Evolutionary conservation across 257 asterid species (phyloP).

Genomic region (Linaria vulgaris): DNA sequence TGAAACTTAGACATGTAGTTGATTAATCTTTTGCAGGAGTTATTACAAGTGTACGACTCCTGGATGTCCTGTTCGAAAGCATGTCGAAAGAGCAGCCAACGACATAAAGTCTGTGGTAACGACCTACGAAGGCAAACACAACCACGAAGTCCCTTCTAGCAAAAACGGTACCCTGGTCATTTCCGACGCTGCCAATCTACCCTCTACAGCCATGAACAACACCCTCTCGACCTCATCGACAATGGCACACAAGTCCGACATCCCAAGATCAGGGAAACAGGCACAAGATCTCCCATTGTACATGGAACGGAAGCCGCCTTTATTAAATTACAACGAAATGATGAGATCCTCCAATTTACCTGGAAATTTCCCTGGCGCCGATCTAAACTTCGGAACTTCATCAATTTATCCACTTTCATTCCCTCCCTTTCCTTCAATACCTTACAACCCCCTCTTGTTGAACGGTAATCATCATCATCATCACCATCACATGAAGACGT

Average conservation of each 20-base stretch:
- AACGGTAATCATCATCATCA: slow-evolving; percentile 24
- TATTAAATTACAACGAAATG: slow-evolving; percentile 34
- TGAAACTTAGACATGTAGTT: background rate
- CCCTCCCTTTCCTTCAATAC: slow-evolving; percentile 37
- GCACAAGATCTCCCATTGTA: slow-evolving; percentile 48
- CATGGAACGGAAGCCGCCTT: slow-evolving; percentile 38
- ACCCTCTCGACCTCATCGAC: slow-evolving; percentile 21
- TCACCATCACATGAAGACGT: slow-evolving; percentile 22
- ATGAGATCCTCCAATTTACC: slow-evolving; percentile 36
- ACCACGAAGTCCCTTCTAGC: slow-evolving; percentile 56
- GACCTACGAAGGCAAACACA: slow-evolving; percentile 85
- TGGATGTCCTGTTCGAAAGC: slow-evolving; percentile 76
- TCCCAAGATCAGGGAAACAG: slow-evolving; percentile 32
- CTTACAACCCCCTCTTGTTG: slow-evolving; percentile 29
- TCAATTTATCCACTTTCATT: slow-evolving; percentile 40
- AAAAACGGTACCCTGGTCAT: slow-evolving; percentile 29
- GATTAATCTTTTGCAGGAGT: slow-evolving; percentile 49
- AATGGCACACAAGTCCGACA: slow-evolving; percentile 9
- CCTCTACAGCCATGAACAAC: slow-evolving; percentile 26
- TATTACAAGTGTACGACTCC: slow-evolving; percentile 86
- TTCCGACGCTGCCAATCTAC: slow-evolving; percentile 21
- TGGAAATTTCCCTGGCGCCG: slow-evolving; percentile 33
- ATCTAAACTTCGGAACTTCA: slow-evolving; percentile 43
- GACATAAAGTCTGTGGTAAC: slow-evolving; percentile 64
- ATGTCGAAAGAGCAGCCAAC: slow-evolving; percentile 75